phyloP scores from a whole-genome alignment of 2,329 filamentous ascomycete species.

The Pseudopithomyces chartarum region DNA sequence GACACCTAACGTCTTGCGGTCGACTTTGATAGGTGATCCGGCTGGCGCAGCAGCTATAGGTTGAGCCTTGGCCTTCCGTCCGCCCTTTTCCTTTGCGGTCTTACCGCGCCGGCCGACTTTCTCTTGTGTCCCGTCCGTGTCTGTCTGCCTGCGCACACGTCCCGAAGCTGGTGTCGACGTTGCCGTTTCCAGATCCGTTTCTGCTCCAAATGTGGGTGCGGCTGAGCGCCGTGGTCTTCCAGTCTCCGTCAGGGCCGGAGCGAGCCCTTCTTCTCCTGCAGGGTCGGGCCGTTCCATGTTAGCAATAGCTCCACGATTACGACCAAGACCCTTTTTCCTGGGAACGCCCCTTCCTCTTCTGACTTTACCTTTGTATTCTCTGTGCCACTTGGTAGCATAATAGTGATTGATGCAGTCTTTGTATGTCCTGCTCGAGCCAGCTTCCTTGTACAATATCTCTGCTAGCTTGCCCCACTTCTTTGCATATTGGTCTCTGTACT shows the following conservation, averaged over 20 bases:
- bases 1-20: conserved; percentile 35
- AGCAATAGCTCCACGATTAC: conserved; percentile 64
- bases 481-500: conserved; percentile 71
- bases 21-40: conserved; percentile 42
- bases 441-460: conserved; percentile 58
- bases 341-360: conserved; percentile 36
- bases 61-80: conserved; percentile 48
- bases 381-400: conserved; percentile 77
- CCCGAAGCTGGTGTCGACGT: conserved; percentile 35
- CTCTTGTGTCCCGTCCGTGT: conserved; percentile 39
- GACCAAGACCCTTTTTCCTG: conserved; percentile 46
- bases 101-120: conserved; percentile 51
- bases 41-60: conserved; percentile 46
- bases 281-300: conserved; percentile 48
- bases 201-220: conserved; percentile 72
- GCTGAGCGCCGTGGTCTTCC: conserved; percentile 58
- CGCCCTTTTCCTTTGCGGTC: conserved; percentile 42
- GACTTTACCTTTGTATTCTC: conserved; percentile 77
- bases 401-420: conserved; percentile 85
- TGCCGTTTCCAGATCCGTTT: conserved; percentile 64
- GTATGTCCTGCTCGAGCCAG: conserved; percentile 67
- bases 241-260: conserved; percentile 51
- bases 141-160: conserved; percentile 42
- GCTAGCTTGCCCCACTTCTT: conserved; percentile 85
- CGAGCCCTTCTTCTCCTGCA: conserved; percentile 44